These are phyloP conservation scores for Malania oleifera DNA, from an alignment of 164 flowering plant genomes.

Conservation along the genomic window DNA sequence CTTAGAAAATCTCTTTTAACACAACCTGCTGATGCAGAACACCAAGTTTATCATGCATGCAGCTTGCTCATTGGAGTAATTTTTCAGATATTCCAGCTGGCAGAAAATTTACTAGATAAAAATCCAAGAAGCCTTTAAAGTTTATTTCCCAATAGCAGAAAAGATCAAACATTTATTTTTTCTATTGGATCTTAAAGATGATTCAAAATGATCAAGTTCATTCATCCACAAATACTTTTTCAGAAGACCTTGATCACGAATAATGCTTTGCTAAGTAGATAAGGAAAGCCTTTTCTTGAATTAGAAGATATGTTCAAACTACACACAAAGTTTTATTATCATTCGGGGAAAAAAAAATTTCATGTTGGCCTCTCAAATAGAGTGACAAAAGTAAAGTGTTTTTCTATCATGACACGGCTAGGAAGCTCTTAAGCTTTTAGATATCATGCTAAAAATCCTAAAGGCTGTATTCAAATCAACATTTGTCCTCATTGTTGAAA, in stretches of 20 bases:
- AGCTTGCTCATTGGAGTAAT: neutral
- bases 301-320: neutral
- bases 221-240: neutral
- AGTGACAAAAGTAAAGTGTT: no score
- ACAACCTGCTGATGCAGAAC: neutral
- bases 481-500: no score
- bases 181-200: neutral
- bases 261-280: neutral
- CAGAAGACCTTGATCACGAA: neutral
- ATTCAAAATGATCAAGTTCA: no score
- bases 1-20: no score
- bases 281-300: neutral
- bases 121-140: neutral
- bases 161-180: neutral
- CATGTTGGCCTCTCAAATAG: no score
- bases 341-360: no score
- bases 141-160: no score
- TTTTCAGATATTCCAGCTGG: neutral
- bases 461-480: no score
- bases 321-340: no score
- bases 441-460: no score
- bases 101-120: neutral
- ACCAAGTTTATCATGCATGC: neutral
- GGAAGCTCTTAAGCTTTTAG: no score
- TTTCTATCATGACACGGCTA: no score